Evolutionary conservation across 2,329 filamentous ascomycete species (phyloP).

Genomic region (Sclerotinia glacialis): DNA sequence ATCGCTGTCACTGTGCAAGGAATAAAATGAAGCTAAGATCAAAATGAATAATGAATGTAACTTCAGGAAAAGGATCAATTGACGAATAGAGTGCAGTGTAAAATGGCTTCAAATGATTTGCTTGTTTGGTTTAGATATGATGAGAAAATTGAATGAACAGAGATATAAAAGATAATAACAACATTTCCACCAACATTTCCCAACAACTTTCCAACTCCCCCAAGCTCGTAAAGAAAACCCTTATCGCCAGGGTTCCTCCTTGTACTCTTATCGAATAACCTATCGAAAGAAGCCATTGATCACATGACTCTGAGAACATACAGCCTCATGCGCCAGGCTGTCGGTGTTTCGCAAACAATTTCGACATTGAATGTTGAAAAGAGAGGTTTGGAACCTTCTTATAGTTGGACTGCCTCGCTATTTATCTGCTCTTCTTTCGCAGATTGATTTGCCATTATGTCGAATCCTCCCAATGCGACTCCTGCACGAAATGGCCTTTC

Average conservation of each 20-base stretch:
- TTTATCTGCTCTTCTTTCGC: conserved; percentile 13
- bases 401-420: background rate
- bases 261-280: background rate
- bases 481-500: conserved; percentile 56
- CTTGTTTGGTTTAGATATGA: background rate
- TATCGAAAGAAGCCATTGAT: background rate
- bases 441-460: conserved; percentile 29
- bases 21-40: conserved; percentile 1
- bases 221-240: background rate
- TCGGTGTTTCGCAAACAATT: conserved; percentile 20
- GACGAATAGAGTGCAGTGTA: background rate
- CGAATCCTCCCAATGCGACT: conserved; percentile 31
- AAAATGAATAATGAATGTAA: too few species aligned
- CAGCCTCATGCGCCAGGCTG: conserved; percentile 25
- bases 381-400: too few species aligned
- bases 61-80: background rate
- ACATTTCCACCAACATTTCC: background rate
- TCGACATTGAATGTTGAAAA: background rate
- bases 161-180: background rate
- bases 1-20: background rate
- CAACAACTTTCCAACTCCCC: too few species aligned
- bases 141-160: background rate
- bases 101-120: background rate
- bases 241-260: conserved; percentile 2
- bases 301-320: background rate